These are phyloP conservation scores for Citrus unshiu DNA, from an alignment of 345 rosid species.

Conservation along the genomic window DNA sequence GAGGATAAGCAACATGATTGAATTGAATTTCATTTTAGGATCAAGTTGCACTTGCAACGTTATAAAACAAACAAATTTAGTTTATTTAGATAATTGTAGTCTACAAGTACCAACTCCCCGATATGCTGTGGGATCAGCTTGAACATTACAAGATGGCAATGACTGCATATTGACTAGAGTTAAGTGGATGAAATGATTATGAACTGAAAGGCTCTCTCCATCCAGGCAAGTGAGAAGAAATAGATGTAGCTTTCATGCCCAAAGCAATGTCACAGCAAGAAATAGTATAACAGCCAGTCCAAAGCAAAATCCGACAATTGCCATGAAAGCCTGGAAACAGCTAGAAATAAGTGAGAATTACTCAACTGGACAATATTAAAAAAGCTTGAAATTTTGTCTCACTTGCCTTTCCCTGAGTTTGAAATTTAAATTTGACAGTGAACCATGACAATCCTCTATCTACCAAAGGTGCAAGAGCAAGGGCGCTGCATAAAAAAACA, in stretches of 20 bases:
- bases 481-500: slow-evolving; percentile 52
- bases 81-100: background rate
- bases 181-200: background rate
- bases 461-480: slow-evolving; percentile 87
- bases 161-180: background rate
- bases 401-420: slow-evolving; percentile 71
- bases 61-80: background rate
- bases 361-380: background rate
- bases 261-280: slow-evolving; percentile 57
- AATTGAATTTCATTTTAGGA: background rate
- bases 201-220: background rate
- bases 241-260: slow-evolving; percentile 33
- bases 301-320: slow-evolving; percentile 65
- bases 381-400: background rate
- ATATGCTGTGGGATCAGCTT: too few species aligned
- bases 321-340: slow-evolving; percentile 59
- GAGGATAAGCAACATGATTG: too few species aligned
- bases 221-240: background rate
- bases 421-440: slow-evolving; percentile 58
- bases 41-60: background rate
- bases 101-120: too few species aligned
- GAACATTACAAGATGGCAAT: background rate
- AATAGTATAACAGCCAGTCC: slow-evolving; percentile 69
- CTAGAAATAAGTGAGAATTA: background rate
- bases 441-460: slow-evolving; percentile 86